A percentile compares a stretch with the other conserved stretches of the same genome.
These are phyloP conservation scores for Phaeoacremonium minimum DNA, from an alignment of 2,329 filamentous ascomycete genomes.

Conservation along the genomic window DNA sequence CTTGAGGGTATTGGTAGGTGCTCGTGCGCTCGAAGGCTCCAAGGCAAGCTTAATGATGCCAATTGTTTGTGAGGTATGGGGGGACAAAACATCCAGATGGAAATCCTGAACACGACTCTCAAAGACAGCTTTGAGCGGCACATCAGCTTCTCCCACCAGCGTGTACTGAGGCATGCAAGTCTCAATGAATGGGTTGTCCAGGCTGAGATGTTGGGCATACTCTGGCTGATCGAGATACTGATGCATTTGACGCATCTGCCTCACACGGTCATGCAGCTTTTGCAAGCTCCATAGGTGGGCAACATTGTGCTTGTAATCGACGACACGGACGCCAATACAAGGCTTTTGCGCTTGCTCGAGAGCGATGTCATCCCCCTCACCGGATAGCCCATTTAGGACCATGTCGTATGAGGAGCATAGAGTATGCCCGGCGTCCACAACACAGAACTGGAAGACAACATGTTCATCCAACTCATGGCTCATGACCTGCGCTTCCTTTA, in stretches of 20 bases:
- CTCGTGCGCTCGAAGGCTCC: constrained; percentile 89
- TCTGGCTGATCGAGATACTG: constrained; percentile 95
- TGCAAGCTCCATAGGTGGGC: constrained; percentile 93
- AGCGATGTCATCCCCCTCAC: constrained; percentile 77
- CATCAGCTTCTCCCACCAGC: constrained; percentile 86
- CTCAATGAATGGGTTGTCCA: constrained; percentile 92
- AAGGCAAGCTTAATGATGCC: constrained; percentile 88
- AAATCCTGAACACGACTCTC: constrained; percentile 94
- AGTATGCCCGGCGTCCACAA: constrained; percentile 83
- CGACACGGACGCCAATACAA: constrained; percentile 83
- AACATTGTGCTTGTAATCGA: constrained; percentile 83
- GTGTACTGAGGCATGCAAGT: constrained; percentile 89
- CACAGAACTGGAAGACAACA: constrained; percentile 90
- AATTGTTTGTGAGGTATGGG: constrained; percentile 85
- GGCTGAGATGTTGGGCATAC: constrained; percentile 85
- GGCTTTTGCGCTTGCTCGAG: constrained; percentile 82
- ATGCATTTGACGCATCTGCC: constrained; percentile 93
- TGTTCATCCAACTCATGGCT: constrained; percentile 92
- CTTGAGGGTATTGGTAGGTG: constrained; percentile 87
- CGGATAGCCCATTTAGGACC: constrained; percentile 83
- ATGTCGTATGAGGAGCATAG: constrained; percentile 95
- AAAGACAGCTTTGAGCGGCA: constrained; percentile 89
- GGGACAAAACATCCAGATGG: constrained; percentile 82
- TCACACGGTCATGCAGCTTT: constrained; percentile 82
- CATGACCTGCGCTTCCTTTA: constrained; percentile 98